These are phyloP conservation scores for Catunica adiposa DNA, from an alignment of 2,329 filamentous ascomycete species.

Conservation along the genomic window DNA sequence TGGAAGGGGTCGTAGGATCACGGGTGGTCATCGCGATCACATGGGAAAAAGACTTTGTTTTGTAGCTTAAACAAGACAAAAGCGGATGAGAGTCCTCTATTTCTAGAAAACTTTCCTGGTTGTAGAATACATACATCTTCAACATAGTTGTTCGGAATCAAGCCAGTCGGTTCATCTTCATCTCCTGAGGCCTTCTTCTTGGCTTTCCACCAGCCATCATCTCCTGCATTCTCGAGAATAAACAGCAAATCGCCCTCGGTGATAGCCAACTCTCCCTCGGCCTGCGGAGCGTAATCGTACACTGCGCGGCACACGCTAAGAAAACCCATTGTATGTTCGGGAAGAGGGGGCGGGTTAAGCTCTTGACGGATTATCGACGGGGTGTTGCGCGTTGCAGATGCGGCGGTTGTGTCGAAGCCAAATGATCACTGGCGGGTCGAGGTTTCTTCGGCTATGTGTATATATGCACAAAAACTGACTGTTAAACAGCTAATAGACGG, in stretches of 20 bases:
- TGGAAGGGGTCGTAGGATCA: background rate
- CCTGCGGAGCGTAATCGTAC: constrained; percentile 84
- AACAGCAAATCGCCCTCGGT: constrained; percentile 78
- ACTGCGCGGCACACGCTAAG: constrained; percentile 77
- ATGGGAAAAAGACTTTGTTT: no score
- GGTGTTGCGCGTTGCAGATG: no score
- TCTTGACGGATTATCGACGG: no score
- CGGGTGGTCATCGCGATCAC: no score
- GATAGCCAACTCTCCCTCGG: constrained; percentile 70
- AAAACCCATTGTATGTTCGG: constrained; percentile 56
- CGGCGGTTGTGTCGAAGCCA: no score
- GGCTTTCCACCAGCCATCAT: constrained; percentile 85
- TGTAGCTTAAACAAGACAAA: background rate
- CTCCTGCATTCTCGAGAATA: constrained; percentile 62
- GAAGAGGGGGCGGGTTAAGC: background rate
- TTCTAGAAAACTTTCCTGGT: no score
- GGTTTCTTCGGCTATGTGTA: no score
- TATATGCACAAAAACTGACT: background rate
- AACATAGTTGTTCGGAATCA: constrained; percentile 90
- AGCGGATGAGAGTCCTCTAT: no score
- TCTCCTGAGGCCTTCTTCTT: constrained; percentile 75
- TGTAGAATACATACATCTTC: constrained; percentile 48
- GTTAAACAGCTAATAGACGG: background rate
- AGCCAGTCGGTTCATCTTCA: constrained; percentile 75
- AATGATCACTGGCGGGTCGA: no score